Base-by-base conservation (phyloP, 73 alveolate species). In the Stentor coeruleus region DNA sequence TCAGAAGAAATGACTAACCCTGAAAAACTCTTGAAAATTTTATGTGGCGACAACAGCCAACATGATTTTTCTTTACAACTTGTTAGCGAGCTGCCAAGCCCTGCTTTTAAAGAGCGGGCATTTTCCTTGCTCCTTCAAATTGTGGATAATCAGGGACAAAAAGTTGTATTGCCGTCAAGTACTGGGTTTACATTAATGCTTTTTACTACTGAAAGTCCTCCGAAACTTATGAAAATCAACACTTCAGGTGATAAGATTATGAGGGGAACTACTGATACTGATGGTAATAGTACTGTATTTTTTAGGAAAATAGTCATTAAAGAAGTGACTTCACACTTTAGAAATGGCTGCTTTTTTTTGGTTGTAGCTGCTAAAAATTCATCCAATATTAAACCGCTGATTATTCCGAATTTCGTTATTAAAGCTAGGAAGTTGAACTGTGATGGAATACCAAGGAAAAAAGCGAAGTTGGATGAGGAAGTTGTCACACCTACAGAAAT, bases 271-370 rank as follows among this genome's bases (percentile, higher is more conserved):
- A 55, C 82, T 37, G 86, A 81, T 36, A 55, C 38, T 38, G 86
- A 81, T 37, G 38, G 57, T 20, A 28, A 11, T 36, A 55, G 83
- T 37, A 36, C 41, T 58, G 58, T 81, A 33, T 30, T 74, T 20
- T 81, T 81, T 55, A 74, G 35, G n/a, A 81, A 81, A 57, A 81
- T 81, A 20, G 76, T 59, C 38, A 81, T 81, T 40, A 81, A 81
- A 55, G 86, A 81, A 81, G 86, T 81, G 42, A 81, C 83, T 3
- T 59, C 82, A 30, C 86, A 81, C 58, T 81, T 81, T 59, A 81
- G 86, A 30, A 58, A 49, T 35, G 86, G 86, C 11, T 81, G 86
- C 82, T 72, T 81, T 81, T 81, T 58, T 30, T 40, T 81, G 4
- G 86, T 81, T 1, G 49, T 81, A 30, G 38, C 35, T 59, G 66